Evolutionary conservation across 2,329 filamentous ascomycete species (phyloP), one percentile per base, ranked within the genome.

Genomic region (Cryoendolithus antarcticus): DNA sequence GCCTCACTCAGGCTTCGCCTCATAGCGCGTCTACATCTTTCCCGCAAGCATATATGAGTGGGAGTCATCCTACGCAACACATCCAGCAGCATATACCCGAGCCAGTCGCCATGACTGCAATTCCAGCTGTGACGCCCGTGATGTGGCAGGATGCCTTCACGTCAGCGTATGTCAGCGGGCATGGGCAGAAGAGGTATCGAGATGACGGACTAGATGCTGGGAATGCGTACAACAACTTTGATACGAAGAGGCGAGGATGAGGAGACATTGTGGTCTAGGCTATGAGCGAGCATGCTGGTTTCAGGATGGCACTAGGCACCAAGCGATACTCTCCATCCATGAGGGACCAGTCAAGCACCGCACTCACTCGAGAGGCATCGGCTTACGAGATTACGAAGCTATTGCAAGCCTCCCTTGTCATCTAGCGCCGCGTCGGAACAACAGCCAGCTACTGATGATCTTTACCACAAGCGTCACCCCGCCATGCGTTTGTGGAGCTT

Each of bases 131-230:
- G 24, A 67, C 66, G n/a, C 65, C 66, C 3, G 61, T 62, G 30
- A 68, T 68, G 65, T 69, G 66, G 66, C 66, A 69, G 49, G 64
- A 69, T 40, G 65, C 65, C 2, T 67, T 69, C 40, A 57, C 55
- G 9, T 56, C 47, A 28, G 55, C 55, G 15, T 58, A 53, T 44
- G 53, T 56, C 10, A 56, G 54, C 24, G 55, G 55, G 5, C 55
- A 58, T 33, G 60, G 62, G 2, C 49, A 63, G 27, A 69, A 69
- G 53, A 57, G 66, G 40, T 57, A 64, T 44, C 65, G 65, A 54
- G 63, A 67, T 40, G 62, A 63, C 6, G 24, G 28, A 3, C 9
- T 32, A 6, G 42, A 41, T 33, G 30, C 30, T 1, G 27, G 30
- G 10, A 33, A 12, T 4, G 19, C 36, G 28, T 39, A 39, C 13